Percentiles rank a stretch among this genome's conserved stretches.
Conservation (phyloP, 768 basidiomycete genomes). For the Austroboletus eburneus region DNA sequence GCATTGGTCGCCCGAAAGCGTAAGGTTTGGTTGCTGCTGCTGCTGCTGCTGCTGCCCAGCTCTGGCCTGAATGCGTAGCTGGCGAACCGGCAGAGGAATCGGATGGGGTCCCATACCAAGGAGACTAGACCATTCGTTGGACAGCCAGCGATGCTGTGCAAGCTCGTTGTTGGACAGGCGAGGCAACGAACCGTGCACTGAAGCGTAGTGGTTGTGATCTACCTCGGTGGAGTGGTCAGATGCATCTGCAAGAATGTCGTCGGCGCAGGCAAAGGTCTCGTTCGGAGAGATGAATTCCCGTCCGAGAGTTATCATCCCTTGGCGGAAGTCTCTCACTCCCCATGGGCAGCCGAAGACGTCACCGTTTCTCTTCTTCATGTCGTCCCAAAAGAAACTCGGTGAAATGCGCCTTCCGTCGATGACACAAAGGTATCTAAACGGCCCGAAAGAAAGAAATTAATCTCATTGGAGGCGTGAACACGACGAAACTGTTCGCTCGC, state of each 20-base stretch:
- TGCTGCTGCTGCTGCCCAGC: too few relatives aligned
- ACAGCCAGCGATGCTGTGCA: constrained; percentile 2
- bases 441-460: too few relatives aligned
- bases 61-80: too few relatives aligned
- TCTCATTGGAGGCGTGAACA: too few relatives aligned
- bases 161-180: background rate
- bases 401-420: background rate
- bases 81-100: too few relatives aligned
- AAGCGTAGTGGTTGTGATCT: background rate
- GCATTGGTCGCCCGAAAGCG: too few relatives aligned
- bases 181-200: background rate
- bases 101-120: too few relatives aligned
- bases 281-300: constrained; percentile 6
- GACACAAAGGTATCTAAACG: constrained; percentile 8
- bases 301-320: constrained; percentile 6
- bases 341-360: background rate
- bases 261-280: constrained; percentile 5
- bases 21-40: too few relatives aligned
- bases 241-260: constrained; percentile 8
- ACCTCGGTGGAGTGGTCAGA: constrained; percentile 7
- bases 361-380: too few relatives aligned
- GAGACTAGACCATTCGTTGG: constrained; percentile 1
- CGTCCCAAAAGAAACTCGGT: background rate
- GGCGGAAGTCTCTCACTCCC: constrained; percentile 4
- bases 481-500: too few relatives aligned